Evolutionary conservation across 768 basidiomycete species (phyloP), one percentile per base, ranked within the genome.

Genomic region (Neoboletus subvelutipes): DNA sequence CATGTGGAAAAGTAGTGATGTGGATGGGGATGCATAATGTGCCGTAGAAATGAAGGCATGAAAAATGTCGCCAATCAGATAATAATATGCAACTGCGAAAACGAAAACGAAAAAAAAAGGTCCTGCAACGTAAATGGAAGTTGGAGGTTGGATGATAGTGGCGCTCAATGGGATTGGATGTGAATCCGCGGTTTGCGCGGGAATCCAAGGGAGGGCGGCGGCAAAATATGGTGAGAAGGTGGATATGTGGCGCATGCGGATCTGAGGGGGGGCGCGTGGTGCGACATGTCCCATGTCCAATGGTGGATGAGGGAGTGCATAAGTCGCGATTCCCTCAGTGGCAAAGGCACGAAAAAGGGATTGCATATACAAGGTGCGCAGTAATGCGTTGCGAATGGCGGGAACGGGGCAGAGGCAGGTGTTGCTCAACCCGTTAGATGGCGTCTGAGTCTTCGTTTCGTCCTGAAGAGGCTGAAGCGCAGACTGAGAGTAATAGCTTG

Each of bases 401-500:
- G 55, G 46, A 58, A 62, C 15, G 18, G 22, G 28, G 57, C 55
- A 37, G 18, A 20, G 28, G 57, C 55, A 37, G 24, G 17, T 22
- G 0, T 22, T 26, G 52, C 48, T 72, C 58, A 71, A 34, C 69
- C 62, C 7, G 69, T 67, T 62, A 71, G 36, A 33, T 64, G 61
- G 43, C 72, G 70, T 49, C 60, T 60, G 22, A 75, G 64, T 57
- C 71, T 59, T 45, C 77, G 76, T 57, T 78, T 77, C 20, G 76
- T 78, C 51, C 84, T 73, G 68, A 86, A 87, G 42, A 87, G 70
- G 55, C 76, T 72, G 63, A 87, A 86, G 42, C 83, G 76, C 31
- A 86, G 61, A 55, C 83, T 71, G 22, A 87, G 77, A 0, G 76
- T 68, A 29, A 86, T 58, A 10, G 84, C 83, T 62, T 85, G 83